These are phyloP conservation scores for Saturnispora quitensis DNA, from an alignment of 805 yeast genomes.

Conservation along the genomic window DNA sequence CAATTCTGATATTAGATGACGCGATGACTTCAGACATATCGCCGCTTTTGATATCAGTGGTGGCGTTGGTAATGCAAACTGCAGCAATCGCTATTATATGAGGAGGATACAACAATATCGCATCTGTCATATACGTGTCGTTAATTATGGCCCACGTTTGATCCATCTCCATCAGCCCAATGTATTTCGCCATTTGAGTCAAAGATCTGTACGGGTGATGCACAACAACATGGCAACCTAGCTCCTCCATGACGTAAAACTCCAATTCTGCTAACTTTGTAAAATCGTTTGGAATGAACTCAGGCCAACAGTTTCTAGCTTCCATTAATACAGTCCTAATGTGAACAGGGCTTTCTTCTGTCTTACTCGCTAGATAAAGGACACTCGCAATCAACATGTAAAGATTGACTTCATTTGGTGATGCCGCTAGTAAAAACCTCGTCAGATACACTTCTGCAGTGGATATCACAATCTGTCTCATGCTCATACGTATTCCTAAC, in stretches of 20 bases:
- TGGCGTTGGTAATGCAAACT: conserved; percentile 53
- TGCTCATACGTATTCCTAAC: conserved; percentile 67
- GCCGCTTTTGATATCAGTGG: conserved; percentile 3
- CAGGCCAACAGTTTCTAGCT: conserved; percentile 90
- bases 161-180: conserved; percentile 49
- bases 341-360: conserved; percentile 94
- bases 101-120: conserved; percentile 78
- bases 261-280: conserved; percentile 93
- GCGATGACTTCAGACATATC: neutral
- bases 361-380: conserved; percentile 82
- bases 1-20: conserved; percentile 38
- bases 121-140: conserved; percentile 83
- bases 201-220: conserved; percentile 70
- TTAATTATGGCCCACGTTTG: conserved; percentile 84
- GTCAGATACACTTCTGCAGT: conserved; percentile 81
- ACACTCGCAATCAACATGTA: conserved; percentile 78
- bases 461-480: conserved; percentile 77
- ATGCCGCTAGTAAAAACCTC: conserved; percentile 66
- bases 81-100: conserved; percentile 79
- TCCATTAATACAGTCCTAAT: conserved; percentile 75
- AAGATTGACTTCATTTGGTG: conserved; percentile 72
- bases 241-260: conserved; percentile 83
- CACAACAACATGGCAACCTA: conserved; percentile 60
- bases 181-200: conserved; percentile 37
- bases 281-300: conserved; percentile 82